These are phyloP conservation scores for Orobanche coerulescens DNA, from an alignment of 257 asterid genomes.

Conservation along the genomic window DNA sequence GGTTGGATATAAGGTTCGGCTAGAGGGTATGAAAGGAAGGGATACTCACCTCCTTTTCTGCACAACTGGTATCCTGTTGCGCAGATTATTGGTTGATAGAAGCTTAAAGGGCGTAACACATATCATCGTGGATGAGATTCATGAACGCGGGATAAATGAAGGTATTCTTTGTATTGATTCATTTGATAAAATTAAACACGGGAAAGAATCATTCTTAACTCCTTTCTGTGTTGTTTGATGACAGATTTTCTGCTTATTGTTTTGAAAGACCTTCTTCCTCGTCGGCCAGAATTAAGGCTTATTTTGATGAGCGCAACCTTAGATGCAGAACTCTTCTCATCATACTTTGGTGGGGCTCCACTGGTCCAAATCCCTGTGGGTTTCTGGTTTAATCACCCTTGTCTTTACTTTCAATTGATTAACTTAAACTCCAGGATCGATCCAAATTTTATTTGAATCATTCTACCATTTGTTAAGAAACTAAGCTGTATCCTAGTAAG, in stretches of 20 bases:
- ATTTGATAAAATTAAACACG: slow-evolving; percentile 7
- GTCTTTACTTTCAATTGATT: neutral
- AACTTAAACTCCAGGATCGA: neutral
- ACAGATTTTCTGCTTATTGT: slow-evolving; percentile 91
- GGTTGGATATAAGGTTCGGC: slow-evolving; percentile 94
- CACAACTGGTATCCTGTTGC: slow-evolving; percentile 92
- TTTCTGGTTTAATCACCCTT: slow-evolving; percentile 16
- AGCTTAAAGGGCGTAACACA: slow-evolving; percentile 83
- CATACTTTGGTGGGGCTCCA: slow-evolving; percentile 80
- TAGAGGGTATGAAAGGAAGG: slow-evolving; percentile 92
- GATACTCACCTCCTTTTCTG: slow-evolving; percentile 95
- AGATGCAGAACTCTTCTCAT: slow-evolving; percentile 84
- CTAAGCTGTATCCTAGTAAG: neutral
- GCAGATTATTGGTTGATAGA: slow-evolving; percentile 76
- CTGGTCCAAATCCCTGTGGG: slow-evolving; percentile 68
- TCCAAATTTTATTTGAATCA: neutral
- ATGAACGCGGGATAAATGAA: slow-evolving; percentile 98
- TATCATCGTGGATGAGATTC: slow-evolving; percentile 91
- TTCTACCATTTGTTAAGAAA: neutral
- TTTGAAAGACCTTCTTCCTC: slow-evolving; percentile 84
- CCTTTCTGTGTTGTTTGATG: slow-evolving; percentile 25
- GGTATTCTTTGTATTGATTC: slow-evolving; percentile 37
- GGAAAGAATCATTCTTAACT: slow-evolving; percentile 24
- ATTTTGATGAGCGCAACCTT: slow-evolving; percentile 97
- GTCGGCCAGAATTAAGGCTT: slow-evolving; percentile 80